Evolutionary conservation across 257 asterid species (phyloP).

Genomic region (Leptodermis oblonga): DNA sequence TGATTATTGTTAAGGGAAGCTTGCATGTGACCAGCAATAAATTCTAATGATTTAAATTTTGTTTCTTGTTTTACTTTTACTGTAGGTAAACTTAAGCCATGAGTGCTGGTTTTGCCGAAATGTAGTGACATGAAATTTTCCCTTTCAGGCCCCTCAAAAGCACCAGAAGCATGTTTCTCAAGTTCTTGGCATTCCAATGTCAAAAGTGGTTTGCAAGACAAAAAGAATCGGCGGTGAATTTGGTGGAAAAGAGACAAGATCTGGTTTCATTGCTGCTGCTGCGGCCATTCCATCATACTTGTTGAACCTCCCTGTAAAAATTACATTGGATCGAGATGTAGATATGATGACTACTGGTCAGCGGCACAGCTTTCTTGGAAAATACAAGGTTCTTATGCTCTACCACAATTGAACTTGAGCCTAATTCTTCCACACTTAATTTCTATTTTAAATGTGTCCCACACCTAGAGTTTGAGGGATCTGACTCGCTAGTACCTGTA

Average conservation of each 20-base stretch:
- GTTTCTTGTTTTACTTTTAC: no score
- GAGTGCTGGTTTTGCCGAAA: background rate
- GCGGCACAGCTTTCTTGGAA: constrained; percentile 87
- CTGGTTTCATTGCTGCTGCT: constrained; percentile 71
- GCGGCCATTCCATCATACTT: constrained; percentile 84
- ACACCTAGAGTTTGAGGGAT: background rate
- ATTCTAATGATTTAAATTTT: no score
- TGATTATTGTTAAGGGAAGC: no score
- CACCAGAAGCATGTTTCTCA: constrained; percentile 81
- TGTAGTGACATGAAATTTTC: background rate
- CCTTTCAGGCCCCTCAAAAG: constrained; percentile 70
- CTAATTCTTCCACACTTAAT: background rate
- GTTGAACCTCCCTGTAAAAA: constrained; percentile 81
- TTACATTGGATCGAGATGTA: constrained; percentile 76
- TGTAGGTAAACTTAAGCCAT: no score
- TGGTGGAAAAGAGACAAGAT: constrained; percentile 95
- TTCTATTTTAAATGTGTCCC: background rate
- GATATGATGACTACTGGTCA: constrained; percentile 95
- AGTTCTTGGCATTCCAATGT: constrained; percentile 93
- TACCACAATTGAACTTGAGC: constrained; percentile 9
- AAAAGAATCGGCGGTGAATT: constrained; percentile 98
- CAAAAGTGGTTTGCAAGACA: constrained; percentile 92
- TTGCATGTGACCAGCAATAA: no score
- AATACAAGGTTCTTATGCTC: constrained; percentile 60
- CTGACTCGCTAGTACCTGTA: background rate